Base-by-base conservation (phyloP, 192 early-diverging fungal species). In the Podila horticola region DNA sequence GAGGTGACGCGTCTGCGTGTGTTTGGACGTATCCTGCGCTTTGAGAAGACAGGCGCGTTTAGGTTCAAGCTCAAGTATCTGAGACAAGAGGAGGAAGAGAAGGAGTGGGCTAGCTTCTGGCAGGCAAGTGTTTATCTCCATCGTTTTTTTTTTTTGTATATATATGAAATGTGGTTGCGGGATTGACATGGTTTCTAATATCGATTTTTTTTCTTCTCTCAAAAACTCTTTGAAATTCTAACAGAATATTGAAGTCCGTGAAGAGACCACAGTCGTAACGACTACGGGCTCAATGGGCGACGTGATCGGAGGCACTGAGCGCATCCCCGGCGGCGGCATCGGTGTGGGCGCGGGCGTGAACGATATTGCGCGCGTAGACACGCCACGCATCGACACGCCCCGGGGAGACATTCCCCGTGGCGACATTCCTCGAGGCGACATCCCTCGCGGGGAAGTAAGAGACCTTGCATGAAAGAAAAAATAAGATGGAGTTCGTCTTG, bases 11-110 rank as follows among this genome's bases (percentile, higher is more conserved):
- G 87, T 10, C 69, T 93, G 75, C 89, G 92, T 57, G 68, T 89
- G 45, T 90, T 90, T 87, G 91, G 92, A 5, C 89, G 86, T 52
- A 72, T 93, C 22, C 62, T 90, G 33, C 88, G 91, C 17, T 76
- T 88, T 20, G 75, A 73, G 45, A 81, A 81, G 67, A 81, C 67
- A 4, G 77, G 71, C 1, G n/a, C 61, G 24, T 73, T 81, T 67
- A 58, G 34, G 45, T 81, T 73, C 58, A 81, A 81, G 71, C 41
- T 73, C 66, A 69, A 63, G 28, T 81, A 81, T 57, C 71, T 81
- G 33, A 26, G 60, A 29, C 57, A 62, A 58, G 76, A 79, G 24
- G 76, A 79, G 52, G 76, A 79, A 73, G 77, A 81, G 11, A 81
- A 81, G 60, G 77, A 81, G 62, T 81, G 77, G 70, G 71, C 67